Base-by-base conservation (phyloP, 768 basidiomycete genomes). In the Xerocomellus chrysenteron region DNA sequence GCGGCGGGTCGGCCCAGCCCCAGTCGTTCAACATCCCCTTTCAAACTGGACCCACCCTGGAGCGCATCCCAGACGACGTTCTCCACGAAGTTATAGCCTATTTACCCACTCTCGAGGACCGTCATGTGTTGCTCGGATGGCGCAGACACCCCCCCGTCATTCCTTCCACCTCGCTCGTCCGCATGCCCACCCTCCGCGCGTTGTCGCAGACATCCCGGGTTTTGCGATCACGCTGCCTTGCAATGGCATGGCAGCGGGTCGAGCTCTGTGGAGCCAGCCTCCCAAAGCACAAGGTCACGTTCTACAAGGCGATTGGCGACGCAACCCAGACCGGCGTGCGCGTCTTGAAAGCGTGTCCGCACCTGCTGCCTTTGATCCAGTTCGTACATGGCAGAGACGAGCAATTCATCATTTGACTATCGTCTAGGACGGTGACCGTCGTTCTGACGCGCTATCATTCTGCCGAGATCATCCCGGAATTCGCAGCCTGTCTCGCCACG, bases 181-280 rank as follows among this genome's bases (percentile, higher is more conserved):
- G 52, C 10, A 47, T 48, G 11, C 43, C 39, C 17, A 40, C 37
- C 33, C 47, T 54, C n/a, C 52, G 52, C 1, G 57, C 43, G 2
- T n/a, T 63, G 26, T 63, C 58, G 4, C 24, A 40, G 40, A 63
- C 53, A 13, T 57, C 47, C 2, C 40, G 52, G 7, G 19, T 57
- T 2, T 40, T 64, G 12, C 52, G 63, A 13, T 52, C 50, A 3
- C 58, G 55, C 26, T 64, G 58, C 43, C 51, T 60, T 16, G 43
- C 41, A 5, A 50, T 64, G 55, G 62, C 58, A 13, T 64, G 62
- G 63, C 53, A 14, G 28, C 53, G 35, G 12, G 5, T 57, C 4
- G 50, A 55, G 4, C 36, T 64, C 1, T 64, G 52, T 35, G 17
- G 42, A 16, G 43, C 28, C 14, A 37, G 37, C 13, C 33, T 43